phyloP scores from a whole-genome alignment of 495 filamentous ascomycete genomes.

The Cercophora newfieldiana region DNA sequence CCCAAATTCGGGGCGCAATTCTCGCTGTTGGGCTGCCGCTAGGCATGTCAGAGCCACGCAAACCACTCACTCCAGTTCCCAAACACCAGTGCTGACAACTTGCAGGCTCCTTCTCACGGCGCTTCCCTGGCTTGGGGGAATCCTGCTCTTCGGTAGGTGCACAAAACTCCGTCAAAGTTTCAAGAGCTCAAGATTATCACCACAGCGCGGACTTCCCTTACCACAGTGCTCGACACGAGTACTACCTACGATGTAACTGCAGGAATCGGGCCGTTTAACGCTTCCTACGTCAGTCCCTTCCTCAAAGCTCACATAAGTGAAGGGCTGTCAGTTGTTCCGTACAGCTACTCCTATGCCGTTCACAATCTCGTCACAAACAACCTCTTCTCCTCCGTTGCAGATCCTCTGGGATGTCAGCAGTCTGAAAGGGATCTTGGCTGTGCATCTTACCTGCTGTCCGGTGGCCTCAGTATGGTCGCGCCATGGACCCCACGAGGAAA shows the following conservation, averaged over 20 bases:
- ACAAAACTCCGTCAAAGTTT: neutral
- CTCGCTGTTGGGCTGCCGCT: constrained; percentile 5
- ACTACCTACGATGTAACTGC: constrained; percentile 18
- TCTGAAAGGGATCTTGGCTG: constrained; percentile 6
- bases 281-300: constrained; percentile 16
- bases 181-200: neutral
- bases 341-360: neutral
- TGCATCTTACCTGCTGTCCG: constrained; percentile 14
- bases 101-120: neutral
- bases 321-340: constrained; percentile 3
- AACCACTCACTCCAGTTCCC: no score
- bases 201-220: constrained; percentile 10
- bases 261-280: constrained; percentile 24
- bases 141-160: constrained; percentile 1
- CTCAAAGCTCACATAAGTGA: neutral
- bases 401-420: neutral
- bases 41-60: no score
- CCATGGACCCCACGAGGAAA: constrained; percentile 15
- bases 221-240: constrained; percentile 11
- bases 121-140: neutral
- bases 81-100: no score
- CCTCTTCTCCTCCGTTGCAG: constrained; percentile 9
- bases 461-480: constrained; percentile 4
- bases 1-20: neutral
- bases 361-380: constrained; percentile 19